Evolutionary conservation across 305 asterid species (phyloP).

Genomic region (Fraxinus sp.): DNA sequence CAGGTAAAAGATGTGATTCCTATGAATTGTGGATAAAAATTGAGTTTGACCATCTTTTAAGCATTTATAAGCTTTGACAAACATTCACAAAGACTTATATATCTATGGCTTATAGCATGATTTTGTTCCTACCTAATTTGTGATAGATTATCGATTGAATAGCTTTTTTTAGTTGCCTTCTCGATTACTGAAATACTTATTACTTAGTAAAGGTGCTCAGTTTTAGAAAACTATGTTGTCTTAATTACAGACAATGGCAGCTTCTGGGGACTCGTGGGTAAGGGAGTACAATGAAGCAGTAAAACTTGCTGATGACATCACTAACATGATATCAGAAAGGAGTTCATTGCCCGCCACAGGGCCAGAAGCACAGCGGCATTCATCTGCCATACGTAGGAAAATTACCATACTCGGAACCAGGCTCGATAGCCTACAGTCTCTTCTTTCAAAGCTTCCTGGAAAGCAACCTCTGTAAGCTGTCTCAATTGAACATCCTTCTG

Average conservation of each 20-base stretch:
- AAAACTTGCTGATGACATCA: constrained; percentile 82
- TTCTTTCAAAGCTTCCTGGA: constrained; percentile 60
- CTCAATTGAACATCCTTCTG: constrained; percentile 5
- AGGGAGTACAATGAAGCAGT: constrained; percentile 94
- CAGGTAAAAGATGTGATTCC: background rate
- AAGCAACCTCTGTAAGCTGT: constrained; percentile 68
- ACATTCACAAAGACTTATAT: background rate
- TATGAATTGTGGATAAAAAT: background rate
- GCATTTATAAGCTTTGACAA: background rate
- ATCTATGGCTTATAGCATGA: background rate
- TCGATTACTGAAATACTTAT: background rate
- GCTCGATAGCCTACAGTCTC: constrained; percentile 72
- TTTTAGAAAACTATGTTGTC: background rate
- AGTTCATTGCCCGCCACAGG: constrained; percentile 65
- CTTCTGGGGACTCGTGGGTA: constrained; percentile 80
- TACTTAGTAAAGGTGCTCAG: constrained; percentile 1
- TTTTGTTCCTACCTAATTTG: background rate
- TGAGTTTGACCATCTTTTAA: background rate
- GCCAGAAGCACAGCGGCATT: constrained; percentile 81
- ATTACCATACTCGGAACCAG: constrained; percentile 84
- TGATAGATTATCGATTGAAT: background rate
- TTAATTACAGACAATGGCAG: constrained; percentile 54
- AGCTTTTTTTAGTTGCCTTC: background rate
- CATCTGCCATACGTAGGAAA: constrained; percentile 86
- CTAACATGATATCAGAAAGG: constrained; percentile 82